Base-by-base conservation (phyloP, 345 rosid genomes). In the Microthlaspi erraticum region DNA sequence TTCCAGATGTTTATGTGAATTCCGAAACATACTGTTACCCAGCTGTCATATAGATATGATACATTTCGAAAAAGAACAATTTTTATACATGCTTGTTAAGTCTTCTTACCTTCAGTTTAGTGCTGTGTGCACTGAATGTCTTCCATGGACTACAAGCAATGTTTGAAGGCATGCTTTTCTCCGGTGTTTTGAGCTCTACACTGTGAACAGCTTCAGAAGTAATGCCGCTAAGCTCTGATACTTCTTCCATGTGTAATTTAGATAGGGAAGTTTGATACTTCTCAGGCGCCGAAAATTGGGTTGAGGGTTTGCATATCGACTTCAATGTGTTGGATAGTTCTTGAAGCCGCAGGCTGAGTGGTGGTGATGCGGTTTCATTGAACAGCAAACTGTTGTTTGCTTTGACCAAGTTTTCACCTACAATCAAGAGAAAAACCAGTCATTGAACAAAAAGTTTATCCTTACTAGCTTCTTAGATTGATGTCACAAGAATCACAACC, bases 301-400 rank as follows among this genome's bases (percentile, higher is more conserved):
- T 38, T 37, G 84, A 75, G 26, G 80, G 72, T 43, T 81, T 75
- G 60, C 62, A 77, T 16, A 91, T 62, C 2, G 66, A 70, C 74
- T 86, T 89, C 83, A 89, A 39, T 60, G 50, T 82, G 56, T 81
- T 87, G 5, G 88, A 81, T 62, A 89, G 20, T 58, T 86, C 86
- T 36, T 75, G 83, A 55, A 91, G 72, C 38, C 78, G 79, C 38
- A 77, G 46, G 72, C 86, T 83, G 16, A 89, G 68, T 1, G 86
- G 88, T 20, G 93, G 93, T 31, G 92, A 86, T 52, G 43, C 52
- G 66, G 49, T 74, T 64, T 62, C 66, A 23, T 83, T 70, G 57
- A 68, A 64, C 14, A 79, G 42, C 23, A 45, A 26, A 56, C 17
- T 23, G 7, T 58, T 73, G 77, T 86, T 89, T 75, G 86, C 93